Conservation (phyloP, 164 flowering plant genomes). For the Magnolia officinalis region DNA sequence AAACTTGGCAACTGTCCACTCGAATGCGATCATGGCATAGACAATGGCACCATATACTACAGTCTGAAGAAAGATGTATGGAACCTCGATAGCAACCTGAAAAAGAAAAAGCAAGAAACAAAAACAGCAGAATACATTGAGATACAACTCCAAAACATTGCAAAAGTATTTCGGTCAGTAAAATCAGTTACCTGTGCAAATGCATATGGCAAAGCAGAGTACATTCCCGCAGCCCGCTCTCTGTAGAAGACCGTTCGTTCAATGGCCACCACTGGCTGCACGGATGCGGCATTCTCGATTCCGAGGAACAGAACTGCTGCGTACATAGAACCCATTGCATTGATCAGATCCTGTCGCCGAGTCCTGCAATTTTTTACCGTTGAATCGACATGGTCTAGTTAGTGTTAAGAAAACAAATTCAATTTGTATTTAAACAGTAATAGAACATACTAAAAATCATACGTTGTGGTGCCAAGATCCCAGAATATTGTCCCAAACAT, state of each 20-base stretch:
- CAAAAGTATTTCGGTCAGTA: neutral
- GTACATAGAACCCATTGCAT: conserved; percentile 55
- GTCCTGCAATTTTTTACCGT: conserved; percentile 14
- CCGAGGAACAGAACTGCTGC: conserved; percentile 31
- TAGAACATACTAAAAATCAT: neutral
- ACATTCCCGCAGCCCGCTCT: conserved; percentile 48
- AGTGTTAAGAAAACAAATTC: neutral
- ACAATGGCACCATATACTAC: conserved; percentile 29
- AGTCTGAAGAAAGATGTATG: conserved; percentile 41
- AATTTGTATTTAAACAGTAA: neutral
- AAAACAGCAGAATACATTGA: conserved; percentile 22
- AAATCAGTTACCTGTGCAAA: conserved; percentile 32
- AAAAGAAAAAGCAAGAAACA: conserved; percentile 17
- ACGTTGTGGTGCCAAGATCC: conserved; percentile 47
- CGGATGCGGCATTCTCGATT: conserved; percentile 23
- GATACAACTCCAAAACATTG: neutral
- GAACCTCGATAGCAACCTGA: conserved; percentile 45
- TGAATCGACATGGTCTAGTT: neutral
- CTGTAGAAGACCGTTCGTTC: conserved; percentile 42
- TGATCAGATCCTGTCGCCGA: conserved; percentile 31
- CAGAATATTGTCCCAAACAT: conserved; percentile 53
- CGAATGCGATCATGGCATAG: conserved; percentile 41
- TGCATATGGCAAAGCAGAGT: conserved; percentile 40
- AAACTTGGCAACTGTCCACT: conserved; percentile 26
- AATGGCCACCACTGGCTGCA: conserved; percentile 38